Percentiles rank a stretch among this genome's conserved stretches.
These are phyloP conservation scores for Knufia petricola DNA, from an alignment of 2,329 filamentous ascomycete genomes.

Conservation along the genomic window DNA sequence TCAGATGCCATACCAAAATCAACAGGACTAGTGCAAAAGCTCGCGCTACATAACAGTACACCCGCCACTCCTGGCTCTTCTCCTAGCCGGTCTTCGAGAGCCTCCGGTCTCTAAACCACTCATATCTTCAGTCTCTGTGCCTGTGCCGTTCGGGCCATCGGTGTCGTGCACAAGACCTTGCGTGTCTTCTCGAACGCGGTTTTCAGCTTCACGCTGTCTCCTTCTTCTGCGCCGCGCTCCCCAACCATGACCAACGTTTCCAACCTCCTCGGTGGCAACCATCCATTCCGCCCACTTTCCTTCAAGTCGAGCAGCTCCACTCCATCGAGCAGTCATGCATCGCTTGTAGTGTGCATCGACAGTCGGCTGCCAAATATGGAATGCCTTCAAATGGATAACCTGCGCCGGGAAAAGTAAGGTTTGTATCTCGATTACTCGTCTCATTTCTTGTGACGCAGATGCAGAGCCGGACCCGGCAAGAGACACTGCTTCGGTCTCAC, in stretches of 20 bases:
- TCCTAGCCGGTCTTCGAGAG: constrained; percentile 34
- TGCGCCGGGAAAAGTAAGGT: constrained; percentile 58
- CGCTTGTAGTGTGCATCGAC: constrained; percentile 89
- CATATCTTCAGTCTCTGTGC: constrained; percentile 24
- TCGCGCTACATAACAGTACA: constrained; percentile 54
- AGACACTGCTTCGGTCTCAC: constrained; percentile 1
- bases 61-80: constrained; percentile 54
- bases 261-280: constrained; percentile 81
- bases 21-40: not conserved
- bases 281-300: constrained; percentile 90
- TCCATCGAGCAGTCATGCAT: constrained; percentile 66
- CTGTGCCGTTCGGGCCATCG: constrained; percentile 22
- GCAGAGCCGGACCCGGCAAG: not conserved
- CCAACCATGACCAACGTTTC: constrained; percentile 47
- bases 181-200: constrained; percentile 71
- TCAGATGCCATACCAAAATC: not conserved
- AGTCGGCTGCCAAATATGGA: constrained; percentile 89
- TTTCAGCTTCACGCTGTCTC: constrained; percentile 70
- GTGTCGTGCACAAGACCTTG: constrained; percentile 38
- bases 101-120: constrained; percentile 25
- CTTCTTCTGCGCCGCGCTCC: constrained; percentile 60
- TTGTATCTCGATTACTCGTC: constrained; percentile 19
- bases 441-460: constrained; percentile 12
- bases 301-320: constrained; percentile 68
- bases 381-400: constrained; percentile 81